These are phyloP conservation scores for Rickenella mellea DNA, from an alignment of 768 basidiomycete genomes.

Conservation along the genomic window DNA sequence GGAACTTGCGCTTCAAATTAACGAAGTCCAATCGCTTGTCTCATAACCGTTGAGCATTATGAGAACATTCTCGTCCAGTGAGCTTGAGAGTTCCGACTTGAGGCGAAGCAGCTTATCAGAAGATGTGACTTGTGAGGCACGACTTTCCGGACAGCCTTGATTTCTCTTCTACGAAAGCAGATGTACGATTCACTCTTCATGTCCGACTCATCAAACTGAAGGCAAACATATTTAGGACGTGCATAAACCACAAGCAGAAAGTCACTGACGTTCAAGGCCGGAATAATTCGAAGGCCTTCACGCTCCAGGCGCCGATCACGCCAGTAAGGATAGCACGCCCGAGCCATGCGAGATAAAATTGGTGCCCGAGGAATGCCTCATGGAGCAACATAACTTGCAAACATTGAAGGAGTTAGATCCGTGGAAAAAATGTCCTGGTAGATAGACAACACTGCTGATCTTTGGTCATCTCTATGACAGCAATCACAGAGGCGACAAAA, in stretches of 20 bases:
- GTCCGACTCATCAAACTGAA: constrained; percentile 82
- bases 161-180: constrained; percentile 92
- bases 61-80: constrained; percentile 57
- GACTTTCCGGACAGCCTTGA: constrained; percentile 88
- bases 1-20: constrained; percentile 73
- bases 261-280: constrained; percentile 69
- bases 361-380: constrained; percentile 56
- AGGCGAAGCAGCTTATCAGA: constrained; percentile 84
- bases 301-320: constrained; percentile 73
- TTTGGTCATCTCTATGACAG: too few relatives aligned
- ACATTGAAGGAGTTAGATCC: constrained; percentile 48
- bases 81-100: constrained; percentile 78
- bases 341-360: constrained; percentile 59
- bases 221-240: constrained; percentile 3
- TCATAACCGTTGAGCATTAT: constrained; percentile 61
- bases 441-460: too few relatives aligned
- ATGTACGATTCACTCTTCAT: constrained; percentile 88
- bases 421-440: constrained; percentile 62
- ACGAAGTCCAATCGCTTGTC: constrained; percentile 65
- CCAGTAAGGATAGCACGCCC: constrained; percentile 82
- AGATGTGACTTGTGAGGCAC: constrained; percentile 80
- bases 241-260: neutral
- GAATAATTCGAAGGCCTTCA: constrained; percentile 79
- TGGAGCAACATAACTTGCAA: constrained; percentile 63
- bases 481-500: too few relatives aligned